Percentiles rank a stretch among this genome's conserved stretches.
phyloP scores from a whole-genome alignment of 257 asterid genomes.

The Phtheirospermum japonicum region DNA sequence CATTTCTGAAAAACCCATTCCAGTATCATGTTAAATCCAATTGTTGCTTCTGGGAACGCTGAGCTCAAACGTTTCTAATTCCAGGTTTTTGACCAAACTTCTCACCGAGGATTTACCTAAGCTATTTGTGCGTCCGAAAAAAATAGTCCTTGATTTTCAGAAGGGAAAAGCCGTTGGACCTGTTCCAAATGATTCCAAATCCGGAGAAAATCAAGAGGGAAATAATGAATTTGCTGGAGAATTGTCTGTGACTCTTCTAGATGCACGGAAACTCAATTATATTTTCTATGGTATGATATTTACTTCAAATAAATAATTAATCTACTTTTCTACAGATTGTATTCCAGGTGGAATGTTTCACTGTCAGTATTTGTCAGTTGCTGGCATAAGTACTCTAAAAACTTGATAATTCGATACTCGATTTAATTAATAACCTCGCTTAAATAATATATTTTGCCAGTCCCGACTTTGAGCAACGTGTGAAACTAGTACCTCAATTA shows the following conservation, averaged over 20 bases:
- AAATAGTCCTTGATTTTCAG: conserved; percentile 87
- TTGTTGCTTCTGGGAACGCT: conserved; percentile 16
- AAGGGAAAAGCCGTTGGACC: conserved; percentile 78
- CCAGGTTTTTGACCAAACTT: conserved; percentile 90
- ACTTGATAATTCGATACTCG: no score
- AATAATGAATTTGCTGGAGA: conserved; percentile 79
- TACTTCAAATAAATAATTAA: neutral
- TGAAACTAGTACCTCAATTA: no score
- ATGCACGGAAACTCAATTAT: conserved; percentile 82
- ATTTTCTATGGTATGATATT: conserved; percentile 67
- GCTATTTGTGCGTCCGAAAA: conserved; percentile 94
- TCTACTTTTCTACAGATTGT: conserved; percentile 17
- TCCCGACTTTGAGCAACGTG: no score
- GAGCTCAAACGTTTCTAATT: conserved; percentile 13
- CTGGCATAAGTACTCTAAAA: neutral
- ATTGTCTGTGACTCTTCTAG: conserved; percentile 89
- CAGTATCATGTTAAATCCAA: conserved; percentile 5
- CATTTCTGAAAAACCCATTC: conserved; percentile 11
- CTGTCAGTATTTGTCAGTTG: conserved; percentile 11
- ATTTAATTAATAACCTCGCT: no score
- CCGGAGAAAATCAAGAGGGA: conserved; percentile 83
- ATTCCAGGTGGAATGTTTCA: conserved; percentile 23
- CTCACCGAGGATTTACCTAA: conserved; percentile 92
- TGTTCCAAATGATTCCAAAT: conserved; percentile 40
- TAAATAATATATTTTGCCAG: no score